Percentiles rank a stretch among this genome's conserved stretches.
Evolutionary conservation across 805 yeast species (phyloP).

Genomic region (Cyberlindnera mississippiensis): DNA sequence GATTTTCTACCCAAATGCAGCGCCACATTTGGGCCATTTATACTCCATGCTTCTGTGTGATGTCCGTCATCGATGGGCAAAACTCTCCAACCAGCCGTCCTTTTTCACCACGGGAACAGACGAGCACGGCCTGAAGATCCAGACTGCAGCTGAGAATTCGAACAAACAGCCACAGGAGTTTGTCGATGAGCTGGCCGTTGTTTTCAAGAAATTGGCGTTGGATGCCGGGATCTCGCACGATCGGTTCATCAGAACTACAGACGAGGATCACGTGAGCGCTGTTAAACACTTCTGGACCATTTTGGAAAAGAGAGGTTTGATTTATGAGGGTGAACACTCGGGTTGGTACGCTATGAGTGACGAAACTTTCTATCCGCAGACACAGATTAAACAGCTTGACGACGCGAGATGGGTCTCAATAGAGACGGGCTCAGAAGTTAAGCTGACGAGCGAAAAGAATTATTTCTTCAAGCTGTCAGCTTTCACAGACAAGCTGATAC

Average conservation of each 20-base stretch:
- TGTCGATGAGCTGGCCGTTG: slow-evolving; percentile 64
- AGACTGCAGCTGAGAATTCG: slow-evolving; percentile 66
- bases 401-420: slow-evolving; percentile 41
- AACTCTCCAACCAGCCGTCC: slow-evolving; percentile 38
- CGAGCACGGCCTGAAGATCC: slow-evolving; percentile 94
- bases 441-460: slow-evolving; percentile 73
- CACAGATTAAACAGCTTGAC: slow-evolving; percentile 49
- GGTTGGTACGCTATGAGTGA: slow-evolving; percentile 97
- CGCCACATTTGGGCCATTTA: slow-evolving; percentile 91
- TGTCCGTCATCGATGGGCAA: slow-evolving; percentile 69
- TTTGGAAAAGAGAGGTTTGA: slow-evolving; percentile 55
- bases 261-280: slow-evolving; percentile 63
- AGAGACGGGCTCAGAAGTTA: slow-evolving; percentile 76
- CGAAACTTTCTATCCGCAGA: slow-evolving; percentile 88
- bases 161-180: slow-evolving; percentile 57
- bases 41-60: slow-evolving; percentile 87
- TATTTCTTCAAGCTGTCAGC: slow-evolving; percentile 75
- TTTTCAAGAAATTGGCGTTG: slow-evolving; percentile 63
- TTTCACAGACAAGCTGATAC: slow-evolving; percentile 54
- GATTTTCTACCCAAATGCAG: slow-evolving; percentile 93
- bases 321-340: slow-evolving; percentile 76
- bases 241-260: slow-evolving; percentile 89
- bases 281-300: slow-evolving; percentile 69
- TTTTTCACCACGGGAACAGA: slow-evolving; percentile 89
- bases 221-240: slow-evolving; percentile 55